These are phyloP conservation scores for Monilinia laxa DNA, from an alignment of 2,329 filamentous ascomycete species.

Conservation along the genomic window DNA sequence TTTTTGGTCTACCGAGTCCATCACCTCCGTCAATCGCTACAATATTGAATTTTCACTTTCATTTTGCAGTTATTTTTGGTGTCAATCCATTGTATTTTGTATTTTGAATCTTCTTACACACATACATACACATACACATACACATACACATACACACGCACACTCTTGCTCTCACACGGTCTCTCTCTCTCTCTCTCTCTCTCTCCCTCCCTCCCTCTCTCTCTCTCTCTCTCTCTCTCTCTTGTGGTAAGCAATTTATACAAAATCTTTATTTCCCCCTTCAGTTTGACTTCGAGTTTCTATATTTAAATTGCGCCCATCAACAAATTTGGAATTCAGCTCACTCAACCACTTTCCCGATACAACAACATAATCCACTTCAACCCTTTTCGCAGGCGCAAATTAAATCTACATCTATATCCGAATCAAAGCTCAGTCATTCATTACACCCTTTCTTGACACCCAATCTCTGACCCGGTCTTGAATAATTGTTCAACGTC, in stretches of 20 bases:
- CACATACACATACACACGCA: too few relatives aligned
- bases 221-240: neutral
- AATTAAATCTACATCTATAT: neutral
- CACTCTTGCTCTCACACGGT: too few relatives aligned
- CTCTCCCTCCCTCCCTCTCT: neutral
- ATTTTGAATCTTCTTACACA: neutral
- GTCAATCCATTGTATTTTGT: neutral
- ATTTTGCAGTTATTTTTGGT: neutral
- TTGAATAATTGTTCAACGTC: neutral
- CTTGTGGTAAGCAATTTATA: constrained; percentile 5
- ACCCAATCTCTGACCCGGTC: neutral
- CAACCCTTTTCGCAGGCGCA: neutral
- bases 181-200: too few relatives aligned
- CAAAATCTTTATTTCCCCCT: neutral
- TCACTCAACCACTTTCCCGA: neutral
- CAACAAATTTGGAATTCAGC: constrained; percentile 9
- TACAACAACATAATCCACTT: neutral
- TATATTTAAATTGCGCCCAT: constrained; percentile 19
- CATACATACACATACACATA: too few relatives aligned
- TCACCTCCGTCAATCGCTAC: neutral
- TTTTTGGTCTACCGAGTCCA: neutral
- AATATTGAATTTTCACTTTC: constrained; percentile 7
- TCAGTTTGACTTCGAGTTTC: neutral
- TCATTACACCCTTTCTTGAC: constrained; percentile 1
- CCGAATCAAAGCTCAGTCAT: constrained; percentile 1